Percentiles rank a stretch among this genome's conserved stretches.
phyloP scores from a whole-genome alignment of 192 early-diverging fungal genomes.

The Coemansia sp. region DNA sequence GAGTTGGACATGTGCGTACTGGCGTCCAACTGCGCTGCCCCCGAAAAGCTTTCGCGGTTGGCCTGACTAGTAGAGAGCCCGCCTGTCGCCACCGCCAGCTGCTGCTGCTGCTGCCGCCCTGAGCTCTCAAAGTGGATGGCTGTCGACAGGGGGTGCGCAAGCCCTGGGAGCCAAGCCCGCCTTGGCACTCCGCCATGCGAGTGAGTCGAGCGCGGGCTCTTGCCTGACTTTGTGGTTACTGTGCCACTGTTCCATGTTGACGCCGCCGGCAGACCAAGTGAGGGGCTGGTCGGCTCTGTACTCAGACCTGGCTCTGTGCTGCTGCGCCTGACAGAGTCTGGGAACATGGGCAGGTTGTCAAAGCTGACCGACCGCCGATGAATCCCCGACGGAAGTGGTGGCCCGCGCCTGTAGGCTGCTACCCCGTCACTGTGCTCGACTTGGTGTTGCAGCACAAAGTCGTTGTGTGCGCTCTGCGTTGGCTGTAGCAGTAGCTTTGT shows the following conservation, averaged over 20 bases:
- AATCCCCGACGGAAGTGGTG: slow-evolving; percentile 50
- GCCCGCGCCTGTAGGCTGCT: slow-evolving; percentile 22
- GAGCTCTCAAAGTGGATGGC: slow-evolving; percentile 25
- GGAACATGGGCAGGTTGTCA: slow-evolving; percentile 41
- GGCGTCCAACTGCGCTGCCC: slow-evolving; percentile 44
- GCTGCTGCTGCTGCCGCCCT: slow-evolving; percentile 8
- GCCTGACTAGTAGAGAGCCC: not conserved
- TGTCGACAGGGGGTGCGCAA: slow-evolving; percentile 41
- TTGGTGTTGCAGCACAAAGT: not conserved
- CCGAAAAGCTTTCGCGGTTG: slow-evolving; percentile 54
- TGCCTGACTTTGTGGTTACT: slow-evolving; percentile 10
- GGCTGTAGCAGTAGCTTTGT: slow-evolving; percentile 28
- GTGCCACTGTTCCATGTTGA: slow-evolving; percentile 54
- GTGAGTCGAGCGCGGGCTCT: slow-evolving; percentile 7
- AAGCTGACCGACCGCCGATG: slow-evolving; percentile 54
- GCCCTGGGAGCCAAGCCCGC: slow-evolving; percentile 40
- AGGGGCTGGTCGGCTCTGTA: slow-evolving; percentile 6
- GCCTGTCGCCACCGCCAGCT: slow-evolving; percentile 2
- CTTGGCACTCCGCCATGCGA: slow-evolving; percentile 17
- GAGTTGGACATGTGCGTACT: slow-evolving; percentile 45
- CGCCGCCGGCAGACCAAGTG: slow-evolving; percentile 18
- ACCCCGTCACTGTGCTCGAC: not conserved
- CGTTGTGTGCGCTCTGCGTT: not conserved
- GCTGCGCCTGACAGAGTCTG: slow-evolving; percentile 34
- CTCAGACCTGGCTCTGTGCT: slow-evolving; percentile 36